A percentile compares a stretch with the other conserved stretches of the same genome.
These are phyloP conservation scores for Phytopythium oedochilum DNA, from an alignment of 352 stramenopile species.

Conservation along the genomic window DNA sequence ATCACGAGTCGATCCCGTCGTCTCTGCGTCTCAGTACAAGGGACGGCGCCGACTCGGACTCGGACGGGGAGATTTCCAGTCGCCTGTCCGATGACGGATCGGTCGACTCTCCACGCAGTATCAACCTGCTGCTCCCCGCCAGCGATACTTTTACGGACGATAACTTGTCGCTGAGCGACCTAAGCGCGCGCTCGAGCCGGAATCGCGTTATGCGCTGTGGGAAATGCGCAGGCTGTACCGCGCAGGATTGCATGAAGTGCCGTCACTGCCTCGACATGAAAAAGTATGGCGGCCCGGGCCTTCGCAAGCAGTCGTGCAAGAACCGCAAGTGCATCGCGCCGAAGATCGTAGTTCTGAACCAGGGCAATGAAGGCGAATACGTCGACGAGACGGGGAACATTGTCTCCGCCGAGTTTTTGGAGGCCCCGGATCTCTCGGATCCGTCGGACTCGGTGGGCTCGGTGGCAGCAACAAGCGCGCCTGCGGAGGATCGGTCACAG, in stretches of 20 bases:
- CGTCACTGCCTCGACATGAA: conserved; percentile 89
- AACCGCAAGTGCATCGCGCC: conserved; percentile 75
- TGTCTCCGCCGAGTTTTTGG: conserved; percentile 24
- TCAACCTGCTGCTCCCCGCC: conserved; percentile 24
- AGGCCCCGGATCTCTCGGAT: conserved; percentile 22
- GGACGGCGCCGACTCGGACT: conserved; percentile 14
- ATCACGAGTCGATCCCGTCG: conserved; percentile 37
- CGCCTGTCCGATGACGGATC: conserved; percentile 21
- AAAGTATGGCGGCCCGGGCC: conserved; percentile 83
- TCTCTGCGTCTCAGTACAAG: conserved; percentile 17
- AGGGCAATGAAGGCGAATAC: conserved; percentile 47
- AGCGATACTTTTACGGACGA: conserved; percentile 34
- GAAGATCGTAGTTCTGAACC: conserved; percentile 69
- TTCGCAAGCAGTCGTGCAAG: conserved; percentile 88
- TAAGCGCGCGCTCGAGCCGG: conserved; percentile 29
- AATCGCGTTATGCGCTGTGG: conserved; percentile 74
- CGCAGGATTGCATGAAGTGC: conserved; percentile 83
- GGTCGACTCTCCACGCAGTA: conserved; percentile 26
- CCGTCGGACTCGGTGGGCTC: conserved; percentile 12
- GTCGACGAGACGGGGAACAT: conserved; percentile 43
- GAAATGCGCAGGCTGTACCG: conserved; percentile 62
- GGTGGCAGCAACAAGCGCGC: conserved; percentile 2
- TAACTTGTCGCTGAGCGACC: conserved; percentile 27
- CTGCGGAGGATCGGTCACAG: conserved; percentile 8
- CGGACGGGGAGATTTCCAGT: conserved; percentile 21